These are phyloP conservation scores for Pyrus pyrifolia DNA, from an alignment of 306 rosid genomes.

Conservation along the genomic window DNA sequence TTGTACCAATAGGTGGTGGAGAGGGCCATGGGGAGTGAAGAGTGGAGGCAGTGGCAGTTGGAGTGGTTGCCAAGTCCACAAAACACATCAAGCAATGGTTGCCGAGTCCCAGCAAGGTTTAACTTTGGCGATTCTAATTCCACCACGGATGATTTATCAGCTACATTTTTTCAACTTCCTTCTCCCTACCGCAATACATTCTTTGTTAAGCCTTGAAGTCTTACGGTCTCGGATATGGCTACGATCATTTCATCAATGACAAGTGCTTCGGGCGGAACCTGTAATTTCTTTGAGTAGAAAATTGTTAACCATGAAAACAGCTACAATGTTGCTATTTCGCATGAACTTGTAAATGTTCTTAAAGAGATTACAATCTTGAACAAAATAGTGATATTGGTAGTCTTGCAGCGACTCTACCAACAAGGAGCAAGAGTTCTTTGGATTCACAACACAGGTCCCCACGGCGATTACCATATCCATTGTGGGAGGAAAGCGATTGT, in stretches of 20 bases:
- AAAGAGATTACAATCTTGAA: background rate
- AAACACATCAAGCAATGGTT: background rate
- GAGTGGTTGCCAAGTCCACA: background rate
- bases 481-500: conserved; percentile 10
- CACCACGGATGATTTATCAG: conserved; percentile 17
- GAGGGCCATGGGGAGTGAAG: background rate
- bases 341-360: background rate
- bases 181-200: conserved; percentile 14
- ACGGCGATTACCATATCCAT: background rate
- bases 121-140: conserved; percentile 32
- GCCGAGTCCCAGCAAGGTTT: conserved; percentile 19
- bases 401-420: conserved; percentile 17
- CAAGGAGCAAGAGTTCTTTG: conserved; percentile 16
- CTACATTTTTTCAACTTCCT: conserved; percentile 9
- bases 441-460: conserved; percentile 24
- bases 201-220: conserved; percentile 5
- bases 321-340: background rate
- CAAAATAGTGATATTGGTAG: background rate
- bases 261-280: background rate
- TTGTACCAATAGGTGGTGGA: background rate
- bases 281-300: background rate
- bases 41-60: conserved; percentile 8
- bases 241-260: background rate
- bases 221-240: background rate
- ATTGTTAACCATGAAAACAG: background rate